Base-by-base conservation (phyloP, 306 rosid species). In the Malus orientalis region DNA sequence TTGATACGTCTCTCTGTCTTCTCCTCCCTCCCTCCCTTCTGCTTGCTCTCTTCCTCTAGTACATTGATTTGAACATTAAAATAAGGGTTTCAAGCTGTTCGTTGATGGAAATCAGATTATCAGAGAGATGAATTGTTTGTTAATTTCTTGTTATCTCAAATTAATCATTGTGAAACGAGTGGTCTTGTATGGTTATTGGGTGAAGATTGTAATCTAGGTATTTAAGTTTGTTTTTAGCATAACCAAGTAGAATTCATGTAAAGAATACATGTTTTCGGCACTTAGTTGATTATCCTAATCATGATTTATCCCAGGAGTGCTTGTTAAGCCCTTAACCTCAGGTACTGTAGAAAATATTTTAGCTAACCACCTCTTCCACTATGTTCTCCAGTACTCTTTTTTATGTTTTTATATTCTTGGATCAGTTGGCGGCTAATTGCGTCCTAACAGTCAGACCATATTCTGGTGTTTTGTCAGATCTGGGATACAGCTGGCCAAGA, bases 401-500 rank as follows among this genome's bases (percentile, higher is more conserved):
- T 11, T 27, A 30, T 67, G 22, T 78, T 58, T 53, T 74, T 15
- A 44, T 60, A 19, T 78, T 40, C 58, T 30, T 59, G 68, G 57
- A n/a, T 73, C 47, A 16, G 22, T 23, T 59, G 25, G 12, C 3
- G 11, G 3, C 23, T 14, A 57, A 23, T 25, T 53, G 76, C 25
- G 15, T 33, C 16, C 32, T 13, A 14, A 27, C 7, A 42, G 66
- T 62, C 51, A 19, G 16, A 14, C 23, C 40, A 38, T 55, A 58
- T 75, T 49, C 25, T 62, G 61, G 73, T 78, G 70, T 81, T 60
- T 36, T 59, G 59, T 23, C 75, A 96, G 99, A 96, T 96, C 73
- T 96, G 99, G 99, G 99, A 96, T 87, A 96, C 99, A 32, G 99
- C 99, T 81, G 99, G 99, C 75, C 99, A 96, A 85, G 99, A 96